These are phyloP conservation scores for Cladosporium sp. DNA, from an alignment of 2,329 filamentous ascomycete species.

Conservation along the genomic window DNA sequence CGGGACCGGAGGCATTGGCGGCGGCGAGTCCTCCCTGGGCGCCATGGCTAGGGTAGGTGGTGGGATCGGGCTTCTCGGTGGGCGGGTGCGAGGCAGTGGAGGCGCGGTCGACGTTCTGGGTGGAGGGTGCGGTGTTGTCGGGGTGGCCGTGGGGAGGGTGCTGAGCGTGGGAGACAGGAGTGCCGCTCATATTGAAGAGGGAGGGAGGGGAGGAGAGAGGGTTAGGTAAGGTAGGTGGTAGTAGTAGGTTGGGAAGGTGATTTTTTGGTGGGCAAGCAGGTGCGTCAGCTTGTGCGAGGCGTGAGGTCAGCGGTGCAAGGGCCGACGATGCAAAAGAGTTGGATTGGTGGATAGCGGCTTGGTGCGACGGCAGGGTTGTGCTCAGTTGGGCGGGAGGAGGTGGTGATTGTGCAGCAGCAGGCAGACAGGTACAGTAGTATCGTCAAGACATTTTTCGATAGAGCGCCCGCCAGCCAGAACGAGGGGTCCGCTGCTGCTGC, in stretches of 20 bases:
- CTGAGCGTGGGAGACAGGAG: constrained; percentile 22
- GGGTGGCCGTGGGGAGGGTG: constrained; percentile 32
- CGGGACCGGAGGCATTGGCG: constrained; percentile 50
- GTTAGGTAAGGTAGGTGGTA: no score
- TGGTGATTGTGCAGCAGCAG: not conserved
- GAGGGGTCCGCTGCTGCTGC: not conserved
- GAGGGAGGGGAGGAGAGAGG: not conserved
- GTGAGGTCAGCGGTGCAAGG: constrained; percentile 16
- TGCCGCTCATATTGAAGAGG: constrained; percentile 18
- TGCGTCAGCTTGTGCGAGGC: constrained; percentile 17
- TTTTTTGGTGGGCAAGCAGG: constrained; percentile 15
- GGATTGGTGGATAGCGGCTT: constrained; percentile 5
- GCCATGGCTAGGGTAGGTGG: constrained; percentile 38
- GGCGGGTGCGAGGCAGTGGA: constrained; percentile 39
- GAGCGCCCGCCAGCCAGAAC: not conserved
- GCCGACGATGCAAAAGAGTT: not conserved
- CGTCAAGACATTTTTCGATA: not conserved
- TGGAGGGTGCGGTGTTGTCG: constrained; percentile 31
- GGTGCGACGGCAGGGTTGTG: constrained; percentile 10
- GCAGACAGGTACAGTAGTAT: not conserved
- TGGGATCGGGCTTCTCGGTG: constrained; percentile 37
- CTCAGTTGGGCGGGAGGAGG: constrained; percentile 1
- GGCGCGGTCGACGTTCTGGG: constrained; percentile 32
- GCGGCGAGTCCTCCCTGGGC: constrained; percentile 52
- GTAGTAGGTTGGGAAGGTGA: not conserved